A percentile compares a stretch with the other conserved stretches of the same genome.
These are phyloP conservation scores for Astragalus membranaceus DNA, from an alignment of 306 rosid species.

Conservation along the genomic window DNA sequence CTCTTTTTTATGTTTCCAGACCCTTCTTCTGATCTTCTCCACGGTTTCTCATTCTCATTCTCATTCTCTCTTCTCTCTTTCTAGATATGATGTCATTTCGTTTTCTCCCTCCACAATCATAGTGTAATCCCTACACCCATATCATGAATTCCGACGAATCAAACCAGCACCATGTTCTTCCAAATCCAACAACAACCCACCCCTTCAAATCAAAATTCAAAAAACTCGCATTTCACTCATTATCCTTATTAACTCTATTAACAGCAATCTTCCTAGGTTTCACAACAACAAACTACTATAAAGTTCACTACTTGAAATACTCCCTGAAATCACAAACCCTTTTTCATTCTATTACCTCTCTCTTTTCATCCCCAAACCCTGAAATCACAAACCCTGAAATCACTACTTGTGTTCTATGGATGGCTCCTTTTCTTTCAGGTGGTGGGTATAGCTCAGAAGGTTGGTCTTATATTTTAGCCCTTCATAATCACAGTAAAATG, in stretches of 20 bases:
- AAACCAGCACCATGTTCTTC: constrained; percentile 19
- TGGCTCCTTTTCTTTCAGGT: constrained; percentile 86
- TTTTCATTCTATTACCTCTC: constrained; percentile 25
- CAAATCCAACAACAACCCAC: constrained; percentile 22
- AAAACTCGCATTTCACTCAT: constrained; percentile 18
- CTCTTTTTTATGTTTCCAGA: not conserved
- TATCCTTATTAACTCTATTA: constrained; percentile 45
- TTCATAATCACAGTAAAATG: constrained; percentile 32
- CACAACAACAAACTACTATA: constrained; percentile 35
- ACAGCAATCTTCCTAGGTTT: constrained; percentile 41
- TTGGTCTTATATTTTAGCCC: constrained; percentile 75
- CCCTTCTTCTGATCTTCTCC: not conserved
- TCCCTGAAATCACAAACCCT: constrained; percentile 22
- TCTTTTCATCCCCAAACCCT: constrained; percentile 22
- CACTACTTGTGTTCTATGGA: constrained; percentile 82
- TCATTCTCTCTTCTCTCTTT: not conserved
- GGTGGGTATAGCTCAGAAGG: constrained; percentile 88
- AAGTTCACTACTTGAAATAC: constrained; percentile 36
- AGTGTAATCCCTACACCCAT: not conserved
- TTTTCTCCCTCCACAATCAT: not conserved
- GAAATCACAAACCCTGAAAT: too few species aligned
- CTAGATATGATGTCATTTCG: not conserved
- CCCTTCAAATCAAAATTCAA: constrained; percentile 21
- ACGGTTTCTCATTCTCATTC: not conserved
- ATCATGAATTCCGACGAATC: constrained; percentile 39